Evolutionary conservation across 495 filamentous ascomycete species (phyloP).

Genomic region (Apiosordaria backusii): DNA sequence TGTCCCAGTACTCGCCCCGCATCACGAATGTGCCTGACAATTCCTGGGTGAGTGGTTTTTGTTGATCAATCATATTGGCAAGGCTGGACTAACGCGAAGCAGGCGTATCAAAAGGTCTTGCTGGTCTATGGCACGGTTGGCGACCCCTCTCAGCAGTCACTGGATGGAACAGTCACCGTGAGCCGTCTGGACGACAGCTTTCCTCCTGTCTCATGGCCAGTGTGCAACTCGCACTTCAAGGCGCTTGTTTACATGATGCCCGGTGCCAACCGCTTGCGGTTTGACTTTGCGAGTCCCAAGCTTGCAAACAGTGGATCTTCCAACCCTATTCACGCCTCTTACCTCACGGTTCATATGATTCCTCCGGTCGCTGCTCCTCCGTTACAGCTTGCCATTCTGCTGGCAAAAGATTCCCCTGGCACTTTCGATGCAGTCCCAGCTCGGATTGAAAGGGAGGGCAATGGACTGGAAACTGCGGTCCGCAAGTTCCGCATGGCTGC

Average conservation of each 20-base stretch:
- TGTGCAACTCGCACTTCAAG: slow-evolving; percentile 84
- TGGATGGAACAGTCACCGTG: slow-evolving; percentile 78
- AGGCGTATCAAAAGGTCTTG: slow-evolving; percentile 89
- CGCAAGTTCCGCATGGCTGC: slow-evolving; percentile 87
- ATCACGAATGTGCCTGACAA: slow-evolving; percentile 74
- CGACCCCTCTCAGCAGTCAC: slow-evolving; percentile 61
- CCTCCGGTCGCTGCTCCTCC: slow-evolving; percentile 72
- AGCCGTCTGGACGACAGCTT: slow-evolving; percentile 80
- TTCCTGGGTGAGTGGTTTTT: slow-evolving; percentile 60
- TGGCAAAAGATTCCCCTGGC: slow-evolving; percentile 82
- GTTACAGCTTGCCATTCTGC: slow-evolving; percentile 76
- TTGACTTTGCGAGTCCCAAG: slow-evolving; percentile 83
- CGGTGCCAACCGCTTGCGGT: slow-evolving; percentile 77
- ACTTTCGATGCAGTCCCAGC: slow-evolving; percentile 81
- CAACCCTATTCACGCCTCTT: slow-evolving; percentile 69
- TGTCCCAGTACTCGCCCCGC: slow-evolving; percentile 74
- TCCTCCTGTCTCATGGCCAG: slow-evolving; percentile 77
- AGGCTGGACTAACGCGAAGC: slow-evolving; percentile 4
- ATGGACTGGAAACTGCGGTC: slow-evolving; percentile 71
- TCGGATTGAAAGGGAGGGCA: slow-evolving; percentile 70
- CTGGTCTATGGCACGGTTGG: slow-evolving; percentile 76
- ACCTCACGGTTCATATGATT: slow-evolving; percentile 78
- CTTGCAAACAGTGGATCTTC: slow-evolving; percentile 65
- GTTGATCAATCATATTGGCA: neutral
- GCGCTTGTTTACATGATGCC: slow-evolving; percentile 81